Percentiles rank a stretch among this genome's conserved stretches.
Conservation (phyloP, 1,139 yeast species). For the Diutina catenulata region DNA sequence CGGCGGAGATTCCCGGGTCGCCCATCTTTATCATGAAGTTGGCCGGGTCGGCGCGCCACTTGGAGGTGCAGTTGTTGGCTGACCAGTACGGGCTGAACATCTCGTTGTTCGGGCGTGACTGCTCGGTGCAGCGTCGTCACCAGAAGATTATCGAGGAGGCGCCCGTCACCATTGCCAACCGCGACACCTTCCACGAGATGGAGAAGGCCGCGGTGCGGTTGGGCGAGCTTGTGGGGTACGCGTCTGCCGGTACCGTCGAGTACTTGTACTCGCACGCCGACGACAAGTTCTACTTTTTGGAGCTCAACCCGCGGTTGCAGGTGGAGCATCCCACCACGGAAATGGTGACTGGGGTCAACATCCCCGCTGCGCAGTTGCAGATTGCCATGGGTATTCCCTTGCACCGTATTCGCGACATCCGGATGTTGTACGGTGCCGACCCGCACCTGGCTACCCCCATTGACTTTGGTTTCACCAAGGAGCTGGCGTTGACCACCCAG, state of each 20-base stretch:
- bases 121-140: constrained; percentile 96
- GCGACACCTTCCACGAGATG: constrained; percentile 82
- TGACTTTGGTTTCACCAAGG: constrained; percentile 66
- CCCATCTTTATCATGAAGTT: constrained; percentile 91
- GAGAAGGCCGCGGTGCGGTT: constrained; percentile 95
- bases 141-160: constrained; percentile 96
- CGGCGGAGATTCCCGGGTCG: constrained; percentile 48
- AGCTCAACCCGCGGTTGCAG: constrained; percentile 94
- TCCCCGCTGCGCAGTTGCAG: constrained; percentile 93
- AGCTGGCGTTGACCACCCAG: constrained; percentile 50
- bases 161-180: constrained; percentile 41
- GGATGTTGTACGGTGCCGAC: constrained; percentile 83
- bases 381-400: constrained; percentile 97
- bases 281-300: constrained; percentile 90
- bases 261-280: constrained; percentile 89
- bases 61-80: constrained; percentile 88
- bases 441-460: constrained; percentile 78
- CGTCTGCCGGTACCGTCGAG: constrained; percentile 92
- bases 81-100: constrained; percentile 94
- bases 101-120: constrained; percentile 89
- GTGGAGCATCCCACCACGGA: constrained; percentile 99
- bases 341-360: constrained; percentile 96
- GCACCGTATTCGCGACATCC: constrained; percentile 86
- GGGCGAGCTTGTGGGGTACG: constrained; percentile 94
- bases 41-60: constrained; percentile 92